Base-by-base conservation (phyloP, 495 filamentous ascomycete genomes). In the Talaromyces adpressus region DNA sequence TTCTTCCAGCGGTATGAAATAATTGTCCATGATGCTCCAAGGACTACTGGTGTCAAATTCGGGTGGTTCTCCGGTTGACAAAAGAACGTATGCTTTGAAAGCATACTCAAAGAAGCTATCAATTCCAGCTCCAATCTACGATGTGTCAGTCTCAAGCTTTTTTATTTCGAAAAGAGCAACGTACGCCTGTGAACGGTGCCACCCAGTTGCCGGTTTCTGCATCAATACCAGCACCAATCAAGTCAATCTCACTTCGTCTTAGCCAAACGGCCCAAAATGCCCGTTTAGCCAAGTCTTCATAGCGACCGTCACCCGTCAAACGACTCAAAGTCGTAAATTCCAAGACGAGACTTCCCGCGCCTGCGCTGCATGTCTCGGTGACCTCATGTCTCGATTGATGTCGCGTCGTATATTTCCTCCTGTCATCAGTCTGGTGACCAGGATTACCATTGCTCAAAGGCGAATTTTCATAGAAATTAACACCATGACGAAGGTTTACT, bases 81-180 rank as follows among this genome's bases (percentile, higher is more conserved):
- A 84, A 8, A 98, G 76, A 65, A 98, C 89, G 66, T 95, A 87
- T 2, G 92, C 89, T 71, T 98, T 98, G 70, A 97, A 82, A 2
- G 94, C 94, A 71, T 98, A 98, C 77, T 98, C 94, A 68, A 93
- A 98, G 76, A 98, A 98, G 76, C 92, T 97, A 73, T 98, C 94
- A 66, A 95, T 89, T 18, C 94, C 95, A 1, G 94, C 94, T 41
- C 94, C 94, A 68, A 98, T 93, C 81, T 81, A 59, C 27, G 14
- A 25, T 18, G 8, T 41, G 41, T 47, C 6, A 62, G 47, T 18
- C 16, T 61, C 8, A 16, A 39, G 20, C 23, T 27, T 29, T 3
- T n/a, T 0, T 3, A 23, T 2, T 16, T n/a, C 18, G 8, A 23
- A 7, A 54, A 41, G n/a, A 45, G 18, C 11, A 32, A 71, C 80